These are phyloP conservation scores for Ormosia semicastrata DNA, from an alignment of 306 rosid species.

Conservation along the genomic window DNA sequence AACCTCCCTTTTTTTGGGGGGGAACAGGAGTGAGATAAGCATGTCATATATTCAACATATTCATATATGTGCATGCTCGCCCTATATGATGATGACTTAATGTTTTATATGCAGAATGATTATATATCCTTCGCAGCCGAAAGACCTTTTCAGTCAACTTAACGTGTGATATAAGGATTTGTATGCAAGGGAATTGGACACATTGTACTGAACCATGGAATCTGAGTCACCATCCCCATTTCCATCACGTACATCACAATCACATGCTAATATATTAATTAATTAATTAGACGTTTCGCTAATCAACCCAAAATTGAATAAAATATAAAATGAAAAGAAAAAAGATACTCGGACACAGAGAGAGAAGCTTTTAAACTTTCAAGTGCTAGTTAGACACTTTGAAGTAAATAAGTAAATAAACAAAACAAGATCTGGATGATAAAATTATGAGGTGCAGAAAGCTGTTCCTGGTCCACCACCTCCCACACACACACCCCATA, in stretches of 20 bases:
- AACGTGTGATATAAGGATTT: constrained; percentile 27
- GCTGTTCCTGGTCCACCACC: constrained; percentile 32
- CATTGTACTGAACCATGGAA: constrained; percentile 32
- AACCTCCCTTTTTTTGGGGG: background rate
- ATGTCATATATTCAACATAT: background rate
- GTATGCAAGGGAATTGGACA: constrained; percentile 22
- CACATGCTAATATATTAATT: constrained; percentile 12
- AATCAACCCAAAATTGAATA: background rate
- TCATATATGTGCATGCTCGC: constrained; percentile 34
- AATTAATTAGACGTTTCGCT: background rate
- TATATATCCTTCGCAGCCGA: constrained; percentile 25
- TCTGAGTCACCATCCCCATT: constrained; percentile 46
- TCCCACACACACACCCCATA: constrained; percentile 24
- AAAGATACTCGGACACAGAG: background rate
- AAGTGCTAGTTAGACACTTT: constrained; percentile 13
- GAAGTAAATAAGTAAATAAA: constrained; percentile 8
- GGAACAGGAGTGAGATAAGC: background rate
- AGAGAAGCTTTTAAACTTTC: background rate
- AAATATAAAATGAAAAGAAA: background rate
- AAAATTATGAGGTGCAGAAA: constrained; percentile 18
- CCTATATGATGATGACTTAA: constrained; percentile 28
- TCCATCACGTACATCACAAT: constrained; percentile 23
- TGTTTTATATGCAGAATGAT: constrained; percentile 38
- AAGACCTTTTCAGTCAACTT: constrained; percentile 22
- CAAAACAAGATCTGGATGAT: constrained; percentile 7